Evolutionary conservation across 2,329 filamentous ascomycete species (phyloP), one percentile per base, ranked within the genome.

Genomic region (Microdochium nivale): DNA sequence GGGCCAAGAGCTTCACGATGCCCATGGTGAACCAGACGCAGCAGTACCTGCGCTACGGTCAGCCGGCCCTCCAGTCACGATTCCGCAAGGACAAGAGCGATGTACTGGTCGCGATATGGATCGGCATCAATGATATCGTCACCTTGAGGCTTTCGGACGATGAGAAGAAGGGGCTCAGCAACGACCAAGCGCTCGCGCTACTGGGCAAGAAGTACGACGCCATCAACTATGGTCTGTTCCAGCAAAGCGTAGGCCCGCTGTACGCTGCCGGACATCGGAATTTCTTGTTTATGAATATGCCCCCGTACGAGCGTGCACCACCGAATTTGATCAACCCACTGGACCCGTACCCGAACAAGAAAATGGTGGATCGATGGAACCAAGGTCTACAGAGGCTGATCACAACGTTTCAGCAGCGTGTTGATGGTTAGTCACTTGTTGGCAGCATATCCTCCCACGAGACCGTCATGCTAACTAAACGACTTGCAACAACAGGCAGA

Each of bases 111-210:
- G 72, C 72, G 2, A 60, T 79, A 33, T 81, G 74, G 72, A 81
- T 81, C 47, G 79, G 76, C 1, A 70, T 80, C 53, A 81, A 81
- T 58, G 78, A 81, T 52, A 77, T 81, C 54, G 70, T 68, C 55
- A 77, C 81, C 35, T 16, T 40, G 11, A 40, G 19, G 35, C 35
- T 40, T 11, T 5, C 5, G 7, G 19, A 11, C 35, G 7, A 11
- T 19, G n/a, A n/a, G 14, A n/a, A 40, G 35, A 58, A 71, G 14
- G 68, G 71, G 43, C 71, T 70, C 48, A 66, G 64, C 30, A 66
- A 56, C 11, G 35, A 7, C 10, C 11, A n/a, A n/a, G 10, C 14
- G 5, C 35, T 40, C 11, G 63, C 73, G 14, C 63, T 68, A 10
- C 79, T 78, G 54, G 65, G 67, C 2, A 61, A 58, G 0, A 71